These are phyloP conservation scores for Xanthoparmelia taractica DNA, from an alignment of 495 filamentous ascomycete genomes.

Conservation along the genomic window DNA sequence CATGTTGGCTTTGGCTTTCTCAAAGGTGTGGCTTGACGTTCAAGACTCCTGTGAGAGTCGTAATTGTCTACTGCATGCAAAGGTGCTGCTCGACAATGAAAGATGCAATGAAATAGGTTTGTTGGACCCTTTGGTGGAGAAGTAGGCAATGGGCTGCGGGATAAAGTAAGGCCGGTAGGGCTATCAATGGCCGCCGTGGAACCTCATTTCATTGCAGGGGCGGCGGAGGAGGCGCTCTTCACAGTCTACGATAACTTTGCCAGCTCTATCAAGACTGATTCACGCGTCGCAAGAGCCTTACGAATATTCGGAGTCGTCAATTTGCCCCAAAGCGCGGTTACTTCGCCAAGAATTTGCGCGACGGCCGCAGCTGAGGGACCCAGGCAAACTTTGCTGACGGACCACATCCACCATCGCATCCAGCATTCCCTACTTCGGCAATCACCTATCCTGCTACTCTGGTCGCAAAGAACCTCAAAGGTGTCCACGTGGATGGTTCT, in stretches of 20 bases:
- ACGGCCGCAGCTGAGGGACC: slow-evolving; percentile 1
- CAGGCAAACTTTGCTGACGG: neutral
- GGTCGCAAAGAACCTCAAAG: neutral
- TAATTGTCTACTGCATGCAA: neutral
- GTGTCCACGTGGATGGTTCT: neutral
- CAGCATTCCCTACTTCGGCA: neutral
- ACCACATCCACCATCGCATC: neutral
- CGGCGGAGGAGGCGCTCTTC: slow-evolving; percentile 1
- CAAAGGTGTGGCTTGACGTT: neutral
- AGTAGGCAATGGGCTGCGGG: too few species aligned
- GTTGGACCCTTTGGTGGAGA: too few species aligned
- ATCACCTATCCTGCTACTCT: neutral
- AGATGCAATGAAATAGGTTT: too few species aligned
- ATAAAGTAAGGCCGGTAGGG: too few species aligned
- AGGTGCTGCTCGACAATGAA: neutral
- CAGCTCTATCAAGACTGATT: slow-evolving; percentile 5
- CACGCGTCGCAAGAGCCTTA: slow-evolving; percentile 19
- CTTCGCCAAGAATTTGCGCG: slow-evolving; percentile 10
- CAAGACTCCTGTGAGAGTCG: neutral
- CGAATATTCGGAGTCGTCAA: slow-evolving; percentile 11
- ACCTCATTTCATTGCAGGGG: slow-evolving; percentile 19
- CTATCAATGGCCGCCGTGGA: slow-evolving; percentile 12
- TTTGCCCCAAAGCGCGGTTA: slow-evolving; percentile 6
- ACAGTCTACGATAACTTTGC: slow-evolving; percentile 7
- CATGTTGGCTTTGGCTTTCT: slow-evolving; percentile 49